phyloP scores from a whole-genome alignment of 1,284 basidiomycete genomes.

The Prillingera fragicola region DNA sequence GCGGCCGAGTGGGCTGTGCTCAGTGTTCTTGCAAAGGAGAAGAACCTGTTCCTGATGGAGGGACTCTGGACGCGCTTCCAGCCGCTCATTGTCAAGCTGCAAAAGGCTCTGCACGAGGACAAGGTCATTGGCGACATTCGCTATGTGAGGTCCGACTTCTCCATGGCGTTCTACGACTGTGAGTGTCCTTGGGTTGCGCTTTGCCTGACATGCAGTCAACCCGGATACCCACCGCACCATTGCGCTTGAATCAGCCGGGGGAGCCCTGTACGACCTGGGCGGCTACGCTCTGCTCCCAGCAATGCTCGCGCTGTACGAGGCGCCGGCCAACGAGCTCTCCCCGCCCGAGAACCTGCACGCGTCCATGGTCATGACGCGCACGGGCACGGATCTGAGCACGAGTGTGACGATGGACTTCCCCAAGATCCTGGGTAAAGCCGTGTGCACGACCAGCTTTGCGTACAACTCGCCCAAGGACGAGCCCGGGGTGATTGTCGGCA shows the following conservation, averaged over 20 bases:
- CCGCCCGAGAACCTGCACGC: conserved; percentile 35
- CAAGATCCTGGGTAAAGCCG: conserved; percentile 25
- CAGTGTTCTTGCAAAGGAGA: conserved; percentile 40
- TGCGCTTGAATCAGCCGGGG: conserved; percentile 49
- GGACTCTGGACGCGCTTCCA: conserved; percentile 49
- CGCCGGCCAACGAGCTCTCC: conserved; percentile 29
- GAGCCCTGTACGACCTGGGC: conserved; percentile 50
- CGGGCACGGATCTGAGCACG: conserved; percentile 38
- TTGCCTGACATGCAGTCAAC: background rate
- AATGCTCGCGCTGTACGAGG: conserved; percentile 14
- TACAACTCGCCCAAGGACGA: background rate
- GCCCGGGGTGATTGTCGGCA: background rate
- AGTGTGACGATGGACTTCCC: conserved; percentile 35
- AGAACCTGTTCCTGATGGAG: conserved; percentile 48
- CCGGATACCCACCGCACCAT: conserved; percentile 42
- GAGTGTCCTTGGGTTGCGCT: background rate
- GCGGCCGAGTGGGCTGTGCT: conserved; percentile 47
- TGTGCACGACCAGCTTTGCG: background rate
- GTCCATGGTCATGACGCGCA: conserved; percentile 34
- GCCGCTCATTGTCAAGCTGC: conserved; percentile 37
- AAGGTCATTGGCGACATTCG: conserved; percentile 38
- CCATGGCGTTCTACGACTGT: background rate
- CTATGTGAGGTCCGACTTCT: conserved; percentile 15
- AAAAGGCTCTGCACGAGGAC: conserved; percentile 36
- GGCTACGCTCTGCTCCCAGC: conserved; percentile 28